These are phyloP conservation scores for Fusarium tricinctum DNA, from an alignment of 2,329 filamentous ascomycete genomes.

Conservation along the genomic window DNA sequence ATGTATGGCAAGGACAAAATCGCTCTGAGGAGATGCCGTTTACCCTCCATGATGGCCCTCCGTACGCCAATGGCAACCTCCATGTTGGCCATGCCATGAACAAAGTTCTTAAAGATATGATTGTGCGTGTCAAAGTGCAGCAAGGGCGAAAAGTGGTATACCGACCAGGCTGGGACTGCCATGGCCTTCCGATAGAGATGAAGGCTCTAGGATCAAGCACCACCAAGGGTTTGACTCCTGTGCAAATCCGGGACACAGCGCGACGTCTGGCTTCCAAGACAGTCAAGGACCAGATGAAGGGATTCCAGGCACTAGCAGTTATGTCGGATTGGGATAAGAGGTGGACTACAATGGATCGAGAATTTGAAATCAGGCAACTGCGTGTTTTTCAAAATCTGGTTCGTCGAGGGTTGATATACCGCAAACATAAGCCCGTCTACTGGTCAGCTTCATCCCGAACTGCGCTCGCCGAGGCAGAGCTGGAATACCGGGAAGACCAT, in stretches of 20 bases:
- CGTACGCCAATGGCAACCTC: constrained; percentile 93
- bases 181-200: constrained; percentile 95
- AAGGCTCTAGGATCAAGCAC: constrained; percentile 80
- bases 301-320: constrained; percentile 79
- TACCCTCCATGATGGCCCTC: constrained; percentile 92
- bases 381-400: constrained; percentile 82
- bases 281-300: constrained; percentile 78
- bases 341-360: constrained; percentile 84
- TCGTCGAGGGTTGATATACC: constrained; percentile 79
- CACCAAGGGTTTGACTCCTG: constrained; percentile 61
- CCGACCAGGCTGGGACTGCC: constrained; percentile 96
- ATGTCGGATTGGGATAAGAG: constrained; percentile 85
- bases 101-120: constrained; percentile 96
- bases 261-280: constrained; percentile 76
- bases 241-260: constrained; percentile 75
- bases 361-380: constrained; percentile 81
- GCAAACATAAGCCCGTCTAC: constrained; percentile 85
- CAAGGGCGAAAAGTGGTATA: constrained; percentile 80
- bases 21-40: constrained; percentile 74
- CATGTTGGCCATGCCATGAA: constrained; percentile 97
- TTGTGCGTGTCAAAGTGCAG: constrained; percentile 83
- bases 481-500: constrained; percentile 85
- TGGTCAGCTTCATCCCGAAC: constrained; percentile 86
- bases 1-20: constrained; percentile 82
- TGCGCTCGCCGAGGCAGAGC: constrained; percentile 85